Conservation (phyloP, 768 basidiomycete species). For the Tylopilus subfusipes region DNA sequence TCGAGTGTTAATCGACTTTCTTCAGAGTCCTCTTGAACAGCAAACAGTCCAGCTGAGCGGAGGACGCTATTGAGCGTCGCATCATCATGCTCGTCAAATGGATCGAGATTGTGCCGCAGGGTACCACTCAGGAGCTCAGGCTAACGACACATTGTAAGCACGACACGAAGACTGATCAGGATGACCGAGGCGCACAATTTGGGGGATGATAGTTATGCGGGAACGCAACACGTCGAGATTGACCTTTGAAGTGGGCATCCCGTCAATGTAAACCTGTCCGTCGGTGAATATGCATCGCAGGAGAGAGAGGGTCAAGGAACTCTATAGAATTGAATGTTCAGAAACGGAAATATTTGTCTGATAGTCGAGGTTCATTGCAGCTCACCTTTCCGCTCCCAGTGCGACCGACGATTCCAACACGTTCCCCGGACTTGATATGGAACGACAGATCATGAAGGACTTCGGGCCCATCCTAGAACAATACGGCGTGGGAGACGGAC, state of each 20-base stretch:
- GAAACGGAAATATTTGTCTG: neutral
- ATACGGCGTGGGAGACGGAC: neutral
- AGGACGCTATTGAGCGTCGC: constrained; percentile 32
- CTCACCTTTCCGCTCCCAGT: neutral
- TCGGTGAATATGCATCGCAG: neutral
- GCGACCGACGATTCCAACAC: neutral
- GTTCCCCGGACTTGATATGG: neutral
- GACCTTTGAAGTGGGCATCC: neutral
- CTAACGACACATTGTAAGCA: neutral
- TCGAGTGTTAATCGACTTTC: constrained; percentile 38
- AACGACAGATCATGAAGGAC: neutral
- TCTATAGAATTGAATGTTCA: neutral
- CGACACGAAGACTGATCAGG: neutral
- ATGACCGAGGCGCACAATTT: constrained; percentile 12
- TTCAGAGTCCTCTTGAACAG: too few species aligned
- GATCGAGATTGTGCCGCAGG: constrained; percentile 47
- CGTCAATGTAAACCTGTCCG: neutral
- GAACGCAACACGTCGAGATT: neutral
- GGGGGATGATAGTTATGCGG: constrained; percentile 53
- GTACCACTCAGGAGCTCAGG: constrained; percentile 42
- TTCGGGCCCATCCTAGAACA: neutral
- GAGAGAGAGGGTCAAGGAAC: neutral
- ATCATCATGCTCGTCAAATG: constrained; percentile 48
- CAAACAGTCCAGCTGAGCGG: neutral
- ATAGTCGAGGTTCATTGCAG: neutral